Evolutionary conservation across 257 asterid genomes (phyloP).

Genomic region (Asclepias syriaca): DNA sequence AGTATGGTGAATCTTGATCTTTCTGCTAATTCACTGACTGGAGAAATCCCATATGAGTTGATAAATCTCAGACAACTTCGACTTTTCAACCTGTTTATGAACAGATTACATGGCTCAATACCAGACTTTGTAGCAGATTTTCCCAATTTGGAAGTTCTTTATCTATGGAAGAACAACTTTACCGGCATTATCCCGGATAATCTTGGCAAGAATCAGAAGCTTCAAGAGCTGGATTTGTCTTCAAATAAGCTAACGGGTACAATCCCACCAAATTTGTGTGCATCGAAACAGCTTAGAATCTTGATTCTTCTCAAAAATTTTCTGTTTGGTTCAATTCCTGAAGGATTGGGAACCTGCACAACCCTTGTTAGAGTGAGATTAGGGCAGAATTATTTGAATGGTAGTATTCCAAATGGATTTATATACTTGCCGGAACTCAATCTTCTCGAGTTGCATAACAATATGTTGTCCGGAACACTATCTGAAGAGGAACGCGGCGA

Average conservation of each 20-base stretch:
- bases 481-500: slow-evolving; percentile 49
- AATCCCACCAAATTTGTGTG: slow-evolving; percentile 60
- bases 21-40: slow-evolving; percentile 61
- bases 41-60: slow-evolving; percentile 83
- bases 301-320: slow-evolving; percentile 65
- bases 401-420: slow-evolving; percentile 72
- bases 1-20: slow-evolving; percentile 69
- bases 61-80: slow-evolving; percentile 41
- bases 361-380: slow-evolving; percentile 82
- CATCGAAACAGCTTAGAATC: slow-evolving; percentile 49
- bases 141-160: slow-evolving; percentile 58
- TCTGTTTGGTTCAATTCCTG: slow-evolving; percentile 75
- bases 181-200: slow-evolving; percentile 67
- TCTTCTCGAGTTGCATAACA: slow-evolving; percentile 77
- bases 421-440: slow-evolving; percentile 74
- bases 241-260: slow-evolving; percentile 92
- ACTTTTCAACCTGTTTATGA: slow-evolving; percentile 73
- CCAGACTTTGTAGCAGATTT: slow-evolving; percentile 71
- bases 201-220: slow-evolving; percentile 59
- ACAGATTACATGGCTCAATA: slow-evolving; percentile 76
- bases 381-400: slow-evolving; percentile 78
- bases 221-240: slow-evolving; percentile 69
- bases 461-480: slow-evolving; percentile 62
- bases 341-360: slow-evolving; percentile 55
- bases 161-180: slow-evolving; percentile 92